Base-by-base conservation (phyloP, 1,284 basidiomycete genomes). In the Schizophyllum commune region DNA sequence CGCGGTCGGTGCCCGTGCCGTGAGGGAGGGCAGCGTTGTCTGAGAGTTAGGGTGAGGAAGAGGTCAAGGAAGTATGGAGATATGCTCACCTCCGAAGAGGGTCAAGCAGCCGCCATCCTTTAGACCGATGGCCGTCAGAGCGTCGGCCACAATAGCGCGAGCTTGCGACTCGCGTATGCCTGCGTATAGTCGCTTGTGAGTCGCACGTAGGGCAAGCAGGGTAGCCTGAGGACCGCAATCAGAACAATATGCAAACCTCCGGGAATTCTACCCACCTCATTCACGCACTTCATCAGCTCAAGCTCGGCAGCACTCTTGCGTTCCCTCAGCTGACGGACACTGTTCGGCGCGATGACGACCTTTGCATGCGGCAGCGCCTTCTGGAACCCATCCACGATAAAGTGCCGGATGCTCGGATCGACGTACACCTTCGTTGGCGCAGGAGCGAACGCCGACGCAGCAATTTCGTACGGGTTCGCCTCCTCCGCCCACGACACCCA, bases 21-120 rank as follows among this genome's bases (percentile, higher is more conserved):
- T 95, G 92, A 2, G 92, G 92, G 19, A 93, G 80, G 0, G 91
- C 92, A 1, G 91, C 92, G 65, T 93, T 91, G 65, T 89, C 91
- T 92, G 70, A 33, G 56, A 61, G 58, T 33, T 39, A 57, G 6
- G 59, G 53, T 58, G 21, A 60, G 32, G 9, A 19, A 39, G 52
- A 19, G 19, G 19, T 59, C 21, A 47, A 53, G 57, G 34, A 60
- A 3, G 55, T 56, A 8, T 33, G 21, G 17, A 58, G 33, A 27
- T 20, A 21, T 52, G 74, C 81, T 60, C 65, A 90, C 91, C 86
- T 67, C 92, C 91, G 68, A 95, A 93, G 19, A 93, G 77, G 0
- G 89, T 85, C 22, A 92, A 74, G 17, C 83, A 85, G 65, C 79
- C 83, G 22, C 79, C 80, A 58, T 80, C 78, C 13, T 74, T 70